These are phyloP conservation scores for Komagataella phaffii DNA, from an alignment of 805 yeast genomes.

Conservation along the genomic window DNA sequence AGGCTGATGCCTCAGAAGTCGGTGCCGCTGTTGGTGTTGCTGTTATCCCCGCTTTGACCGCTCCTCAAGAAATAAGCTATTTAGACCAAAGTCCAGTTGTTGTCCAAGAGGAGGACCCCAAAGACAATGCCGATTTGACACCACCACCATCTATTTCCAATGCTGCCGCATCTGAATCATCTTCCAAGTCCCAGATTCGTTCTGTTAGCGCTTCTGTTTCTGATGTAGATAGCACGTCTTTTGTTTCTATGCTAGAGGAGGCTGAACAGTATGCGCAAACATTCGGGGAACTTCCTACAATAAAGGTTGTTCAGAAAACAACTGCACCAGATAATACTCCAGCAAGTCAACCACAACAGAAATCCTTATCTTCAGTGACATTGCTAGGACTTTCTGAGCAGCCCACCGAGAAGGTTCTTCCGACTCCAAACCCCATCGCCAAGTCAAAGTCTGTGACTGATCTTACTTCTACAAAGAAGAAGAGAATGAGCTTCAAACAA, in stretches of 20 bases:
- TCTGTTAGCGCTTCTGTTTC: neutral
- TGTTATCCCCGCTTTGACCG: neutral
- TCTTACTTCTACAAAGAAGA: neutral
- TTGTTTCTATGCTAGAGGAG: neutral
- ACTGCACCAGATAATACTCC: neutral
- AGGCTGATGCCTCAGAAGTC: constrained; percentile 6
- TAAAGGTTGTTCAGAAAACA: neutral
- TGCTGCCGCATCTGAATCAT: neutral
- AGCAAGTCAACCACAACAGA: neutral
- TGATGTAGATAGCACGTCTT: neutral
- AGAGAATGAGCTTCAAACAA: neutral
- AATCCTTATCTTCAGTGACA: neutral
- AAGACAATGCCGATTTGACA: neutral
- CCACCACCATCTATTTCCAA: neutral
- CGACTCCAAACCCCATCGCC: neutral
- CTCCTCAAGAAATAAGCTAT: neutral
- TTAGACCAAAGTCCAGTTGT: neutral
- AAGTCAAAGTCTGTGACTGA: neutral
- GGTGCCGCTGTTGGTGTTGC: constrained; percentile 1
- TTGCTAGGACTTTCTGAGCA: neutral
- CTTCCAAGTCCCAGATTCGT: neutral
- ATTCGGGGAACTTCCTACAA: neutral
- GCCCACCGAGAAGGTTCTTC: neutral
- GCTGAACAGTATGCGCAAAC: neutral
- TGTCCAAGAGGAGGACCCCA: neutral